phyloP scores from a whole-genome alignment of 108 stramenopile species.

The Poteriospumella lacustris region DNA sequence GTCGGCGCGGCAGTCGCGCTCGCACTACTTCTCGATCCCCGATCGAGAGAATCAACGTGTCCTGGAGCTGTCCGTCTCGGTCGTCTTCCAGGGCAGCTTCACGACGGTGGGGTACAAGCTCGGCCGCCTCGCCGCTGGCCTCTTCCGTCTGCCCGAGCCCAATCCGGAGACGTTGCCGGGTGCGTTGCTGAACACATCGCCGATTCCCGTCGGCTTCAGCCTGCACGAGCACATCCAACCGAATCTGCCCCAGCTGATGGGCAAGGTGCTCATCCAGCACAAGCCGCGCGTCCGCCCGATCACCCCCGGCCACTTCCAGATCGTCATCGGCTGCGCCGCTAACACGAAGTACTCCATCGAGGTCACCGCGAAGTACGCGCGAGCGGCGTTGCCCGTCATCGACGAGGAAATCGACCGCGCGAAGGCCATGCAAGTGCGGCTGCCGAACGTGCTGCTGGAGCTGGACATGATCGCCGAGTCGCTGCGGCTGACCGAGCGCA shows the following conservation, averaged over 20 bases:
- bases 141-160: slow-evolving; percentile 31
- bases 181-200: not conserved
- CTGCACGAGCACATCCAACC: slow-evolving; percentile 25
- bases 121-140: slow-evolving; percentile 38
- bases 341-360: slow-evolving; percentile 34
- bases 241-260: slow-evolving; percentile 34
- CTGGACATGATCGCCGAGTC: slow-evolving; percentile 32
- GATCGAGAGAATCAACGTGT: slow-evolving; percentile 13
- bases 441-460: slow-evolving; percentile 3
- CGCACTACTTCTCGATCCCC: slow-evolving; percentile 31
- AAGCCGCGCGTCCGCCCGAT: slow-evolving; percentile 38
- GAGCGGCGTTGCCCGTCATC: not conserved
- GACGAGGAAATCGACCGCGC: slow-evolving; percentile 1
- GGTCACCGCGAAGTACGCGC: slow-evolving; percentile 24
- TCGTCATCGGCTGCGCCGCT: slow-evolving; percentile 44
- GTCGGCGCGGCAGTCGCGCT: slow-evolving; percentile 21
- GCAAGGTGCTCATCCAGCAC: slow-evolving; percentile 37
- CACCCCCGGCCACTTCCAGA: slow-evolving; percentile 32
- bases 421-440: slow-evolving; percentile 20
- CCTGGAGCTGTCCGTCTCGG: slow-evolving; percentile 31
- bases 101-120: slow-evolving; percentile 37
- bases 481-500: slow-evolving; percentile 42
- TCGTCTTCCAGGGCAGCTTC: slow-evolving; percentile 45
- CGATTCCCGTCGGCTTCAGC: slow-evolving; percentile 31
- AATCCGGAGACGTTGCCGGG: not conserved